Evolutionary conservation across 176 grass and related monocot species (phyloP).

Genomic region (Eragrostis nindensis): DNA sequence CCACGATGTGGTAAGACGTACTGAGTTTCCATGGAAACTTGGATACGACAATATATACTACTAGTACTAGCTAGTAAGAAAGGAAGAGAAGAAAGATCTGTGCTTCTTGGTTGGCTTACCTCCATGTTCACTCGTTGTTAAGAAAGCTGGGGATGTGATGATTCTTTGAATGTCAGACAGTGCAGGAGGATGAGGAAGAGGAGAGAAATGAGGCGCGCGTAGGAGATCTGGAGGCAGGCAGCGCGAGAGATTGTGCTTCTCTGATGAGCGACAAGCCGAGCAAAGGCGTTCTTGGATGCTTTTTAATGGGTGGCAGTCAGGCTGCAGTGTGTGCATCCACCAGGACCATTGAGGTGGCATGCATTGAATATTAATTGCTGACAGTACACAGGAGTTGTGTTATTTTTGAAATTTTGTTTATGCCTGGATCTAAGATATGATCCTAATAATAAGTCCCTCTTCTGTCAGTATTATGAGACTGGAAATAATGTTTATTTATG

Average conservation of each 20-base stretch:
- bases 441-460: no score
- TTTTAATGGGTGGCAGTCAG: constrained; percentile 23
- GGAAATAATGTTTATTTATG: no score
- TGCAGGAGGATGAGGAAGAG: neutral
- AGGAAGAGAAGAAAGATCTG: neutral
- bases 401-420: no score
- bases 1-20: neutral
- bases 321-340: neutral
- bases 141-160: neutral
- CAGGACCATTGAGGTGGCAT: neutral
- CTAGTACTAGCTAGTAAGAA: no score
- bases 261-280: neutral
- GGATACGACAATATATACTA: no score
- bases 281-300: constrained; percentile 6
- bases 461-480: no score
- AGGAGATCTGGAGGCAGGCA: neutral
- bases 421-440: no score
- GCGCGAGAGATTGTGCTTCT: neutral
- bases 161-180: neutral
- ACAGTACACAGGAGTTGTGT: no score
- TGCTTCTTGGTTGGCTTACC: neutral
- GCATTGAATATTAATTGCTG: neutral
- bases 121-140: constrained; percentile 15
- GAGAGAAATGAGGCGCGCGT: neutral
- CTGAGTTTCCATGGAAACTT: neutral